Percentiles rank a stretch among this genome's conserved stretches.
Conservation (phyloP, 2,329 filamentous ascomycete species). For the Pyricularia grisea region DNA sequence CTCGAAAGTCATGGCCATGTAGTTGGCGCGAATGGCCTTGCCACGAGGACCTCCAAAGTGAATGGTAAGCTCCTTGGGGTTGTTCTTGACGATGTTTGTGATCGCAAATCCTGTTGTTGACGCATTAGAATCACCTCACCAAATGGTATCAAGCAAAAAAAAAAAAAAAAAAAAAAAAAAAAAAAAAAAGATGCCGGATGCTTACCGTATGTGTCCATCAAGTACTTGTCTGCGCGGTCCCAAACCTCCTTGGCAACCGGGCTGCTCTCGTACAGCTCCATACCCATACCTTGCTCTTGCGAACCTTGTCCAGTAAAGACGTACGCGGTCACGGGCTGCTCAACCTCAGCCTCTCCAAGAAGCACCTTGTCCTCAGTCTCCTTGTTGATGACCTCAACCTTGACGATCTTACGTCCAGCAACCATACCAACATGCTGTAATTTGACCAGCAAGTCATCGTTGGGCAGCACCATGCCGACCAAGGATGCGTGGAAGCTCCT, state of each 20-base stretch:
- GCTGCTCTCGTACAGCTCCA: slow-evolving; percentile 95
- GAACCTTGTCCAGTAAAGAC: slow-evolving; percentile 98
- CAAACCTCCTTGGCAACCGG: slow-evolving; percentile 93
- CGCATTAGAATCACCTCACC: slow-evolving; percentile 2
- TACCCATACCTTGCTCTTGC: slow-evolving; percentile 99
- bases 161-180: not conserved
- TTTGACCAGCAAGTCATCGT: slow-evolving; percentile 90
- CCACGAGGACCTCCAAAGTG: slow-evolving; percentile 95
- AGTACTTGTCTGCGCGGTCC: slow-evolving; percentile 95
- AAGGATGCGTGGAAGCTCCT: slow-evolving; percentile 94
- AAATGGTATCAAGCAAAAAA: not conserved
- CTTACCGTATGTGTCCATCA: slow-evolving; percentile 96
- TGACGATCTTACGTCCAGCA: slow-evolving; percentile 96
- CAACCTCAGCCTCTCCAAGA: slow-evolving; percentile 89
- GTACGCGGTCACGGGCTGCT: slow-evolving; percentile 93
- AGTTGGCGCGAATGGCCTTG: slow-evolving; percentile 96
- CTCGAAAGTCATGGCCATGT: slow-evolving; percentile 99
- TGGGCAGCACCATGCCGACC: slow-evolving; percentile 97
- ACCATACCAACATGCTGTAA: slow-evolving; percentile 97
- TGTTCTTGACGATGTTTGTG: slow-evolving; percentile 98
- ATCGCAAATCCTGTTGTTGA: slow-evolving; percentile 71
- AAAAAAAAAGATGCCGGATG: slow-evolving; percentile 5
- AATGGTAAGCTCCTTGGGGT: slow-evolving; percentile 96
- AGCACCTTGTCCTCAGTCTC: slow-evolving; percentile 96
- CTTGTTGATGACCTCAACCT: slow-evolving; percentile 91